These are phyloP conservation scores for Paraconiothyrium sp. DNA, from an alignment of 2,329 filamentous ascomycete genomes.

Conservation along the genomic window DNA sequence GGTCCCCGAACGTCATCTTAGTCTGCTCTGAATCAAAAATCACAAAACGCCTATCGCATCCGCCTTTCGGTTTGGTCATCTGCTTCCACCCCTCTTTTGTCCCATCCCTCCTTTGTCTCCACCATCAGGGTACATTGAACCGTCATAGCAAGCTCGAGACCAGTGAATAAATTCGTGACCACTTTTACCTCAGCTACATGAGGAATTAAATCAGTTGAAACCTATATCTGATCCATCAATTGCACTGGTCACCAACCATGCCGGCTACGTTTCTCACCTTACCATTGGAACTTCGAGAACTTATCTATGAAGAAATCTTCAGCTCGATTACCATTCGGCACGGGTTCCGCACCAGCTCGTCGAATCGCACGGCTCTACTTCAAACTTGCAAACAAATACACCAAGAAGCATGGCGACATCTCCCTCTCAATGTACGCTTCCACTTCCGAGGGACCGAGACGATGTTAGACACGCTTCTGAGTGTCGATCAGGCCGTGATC, in stretches of 20 bases:
- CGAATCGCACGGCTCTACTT: conserved; percentile 42
- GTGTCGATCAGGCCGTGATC: conserved; percentile 39
- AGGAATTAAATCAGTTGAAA: not conserved
- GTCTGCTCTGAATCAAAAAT: not conserved
- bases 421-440: conserved; percentile 41
- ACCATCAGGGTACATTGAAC: not conserved
- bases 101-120: not conserved
- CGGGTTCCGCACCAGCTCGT: conserved; percentile 33
- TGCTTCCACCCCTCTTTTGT: conserved; percentile 11
- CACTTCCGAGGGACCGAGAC: conserved; percentile 48
- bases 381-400: conserved; percentile 42
- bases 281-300: conserved; percentile 44
- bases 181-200: not conserved
- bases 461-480: conserved; percentile 43
- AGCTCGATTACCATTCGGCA: conserved; percentile 40
- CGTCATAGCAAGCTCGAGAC: not conserved
- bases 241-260: not conserved
- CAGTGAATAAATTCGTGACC: not conserved
- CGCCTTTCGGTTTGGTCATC: not conserved
- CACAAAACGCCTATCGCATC: conserved; percentile 5
- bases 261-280: conserved; percentile 41
- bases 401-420: conserved; percentile 44
- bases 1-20: conserved; percentile 20
- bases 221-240: too few species aligned
- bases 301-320: conserved; percentile 48